phyloP scores from a whole-genome alignment of 2,329 filamentous ascomycete species.

The Colletotrichum tropicale region DNA sequence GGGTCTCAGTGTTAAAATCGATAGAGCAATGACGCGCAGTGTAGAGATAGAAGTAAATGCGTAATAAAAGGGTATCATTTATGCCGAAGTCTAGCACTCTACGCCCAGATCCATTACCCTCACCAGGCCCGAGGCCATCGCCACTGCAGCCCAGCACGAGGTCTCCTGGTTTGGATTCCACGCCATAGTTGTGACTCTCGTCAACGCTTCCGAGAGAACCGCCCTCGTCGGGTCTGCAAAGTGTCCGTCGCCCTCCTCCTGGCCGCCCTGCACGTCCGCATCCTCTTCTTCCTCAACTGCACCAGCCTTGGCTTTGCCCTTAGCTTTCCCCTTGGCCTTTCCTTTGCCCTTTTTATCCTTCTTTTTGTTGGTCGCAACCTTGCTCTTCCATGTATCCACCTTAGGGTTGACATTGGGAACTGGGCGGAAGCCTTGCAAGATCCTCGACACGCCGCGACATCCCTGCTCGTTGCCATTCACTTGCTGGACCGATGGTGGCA shows the following conservation, averaged over 20 bases:
- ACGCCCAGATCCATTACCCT: slow-evolving; percentile 70
- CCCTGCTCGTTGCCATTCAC: not conserved
- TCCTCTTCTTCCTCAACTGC: slow-evolving; percentile 34
- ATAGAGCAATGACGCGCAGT: too few relatives aligned
- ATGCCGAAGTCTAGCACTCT: slow-evolving; percentile 27
- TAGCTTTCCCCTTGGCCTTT: slow-evolving; percentile 39
- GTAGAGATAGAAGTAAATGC: not conserved
- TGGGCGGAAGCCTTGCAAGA: slow-evolving; percentile 55
- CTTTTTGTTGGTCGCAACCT: slow-evolving; percentile 37
- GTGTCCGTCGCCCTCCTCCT: slow-evolving; percentile 25
- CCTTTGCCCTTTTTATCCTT: slow-evolving; percentile 36
- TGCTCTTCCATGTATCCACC: slow-evolving; percentile 43
- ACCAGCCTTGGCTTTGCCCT: slow-evolving; percentile 30
- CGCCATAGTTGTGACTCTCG: slow-evolving; percentile 63
- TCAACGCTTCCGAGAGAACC: slow-evolving; percentile 65
- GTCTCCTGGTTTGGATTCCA: slow-evolving; percentile 74
- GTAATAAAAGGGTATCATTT: slow-evolving; percentile 13
- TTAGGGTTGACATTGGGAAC: slow-evolving; percentile 54
- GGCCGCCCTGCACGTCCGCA: slow-evolving; percentile 21
- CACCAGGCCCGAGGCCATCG: slow-evolving; percentile 70
- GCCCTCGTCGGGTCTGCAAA: slow-evolving; percentile 43
- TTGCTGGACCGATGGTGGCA: not conserved
- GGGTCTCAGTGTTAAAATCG: slow-evolving; percentile 51
- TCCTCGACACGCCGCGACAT: slow-evolving; percentile 50
- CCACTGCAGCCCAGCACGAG: slow-evolving; percentile 70